Conservation (phyloP, 495 filamentous ascomycete species). For the Aspergillus leporis region DNA sequence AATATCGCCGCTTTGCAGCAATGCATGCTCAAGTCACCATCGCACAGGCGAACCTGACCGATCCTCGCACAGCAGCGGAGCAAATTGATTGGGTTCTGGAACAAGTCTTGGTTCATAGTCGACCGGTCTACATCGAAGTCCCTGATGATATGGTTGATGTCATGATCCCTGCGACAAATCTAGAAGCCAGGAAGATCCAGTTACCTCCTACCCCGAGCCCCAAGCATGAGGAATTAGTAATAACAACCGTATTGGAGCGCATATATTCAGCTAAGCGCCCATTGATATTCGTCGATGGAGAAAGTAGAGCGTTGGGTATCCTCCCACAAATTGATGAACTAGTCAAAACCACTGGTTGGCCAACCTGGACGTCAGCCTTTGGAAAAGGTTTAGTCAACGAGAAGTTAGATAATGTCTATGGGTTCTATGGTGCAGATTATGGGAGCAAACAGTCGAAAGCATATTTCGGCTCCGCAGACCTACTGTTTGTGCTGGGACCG, state of each 20-base stretch:
- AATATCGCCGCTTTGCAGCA: slow-evolving; percentile 38
- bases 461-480: slow-evolving; percentile 34
- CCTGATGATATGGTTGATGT: slow-evolving; percentile 44
- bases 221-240: background rate
- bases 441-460: slow-evolving; percentile 23
- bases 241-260: slow-evolving; percentile 26
- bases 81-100: slow-evolving; percentile 41
- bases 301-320: slow-evolving; percentile 27
- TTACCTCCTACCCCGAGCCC: background rate
- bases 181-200: slow-evolving; percentile 19
- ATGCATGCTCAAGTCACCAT: slow-evolving; percentile 41
- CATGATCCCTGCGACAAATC: slow-evolving; percentile 25
- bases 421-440: slow-evolving; percentile 33
- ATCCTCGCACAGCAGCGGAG: slow-evolving; percentile 35
- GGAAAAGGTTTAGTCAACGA: slow-evolving; percentile 45
- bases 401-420: slow-evolving; percentile 33
- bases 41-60: slow-evolving; percentile 38
- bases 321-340: slow-evolving; percentile 30
- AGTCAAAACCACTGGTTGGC: slow-evolving; percentile 30
- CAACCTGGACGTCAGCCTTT: slow-evolving; percentile 34
- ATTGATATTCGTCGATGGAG: slow-evolving; percentile 39
- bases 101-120: slow-evolving; percentile 37
- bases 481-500: slow-evolving; percentile 35
- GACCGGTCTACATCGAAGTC: slow-evolving; percentile 46
- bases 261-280: slow-evolving; percentile 36